Evolutionary conservation across 441 rosid species (phyloP), one percentile per base, ranked within the genome.

Genomic region (Corymbia calophylla): DNA sequence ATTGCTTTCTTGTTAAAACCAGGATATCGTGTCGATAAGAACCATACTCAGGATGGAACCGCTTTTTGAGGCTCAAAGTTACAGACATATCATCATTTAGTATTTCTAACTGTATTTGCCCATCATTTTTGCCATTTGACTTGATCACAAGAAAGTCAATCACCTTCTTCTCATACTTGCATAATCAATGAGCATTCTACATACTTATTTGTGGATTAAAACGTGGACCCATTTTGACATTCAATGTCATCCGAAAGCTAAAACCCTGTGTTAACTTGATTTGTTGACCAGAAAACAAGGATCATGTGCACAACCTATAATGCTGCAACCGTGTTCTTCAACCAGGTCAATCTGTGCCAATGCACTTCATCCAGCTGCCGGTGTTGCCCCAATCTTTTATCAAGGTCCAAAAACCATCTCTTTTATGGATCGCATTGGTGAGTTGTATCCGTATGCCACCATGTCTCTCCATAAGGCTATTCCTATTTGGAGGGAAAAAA

Each of bases 381-480:
- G 84, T 77, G 70, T 77, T 77, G 51, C 84, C 84, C n/a, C 84
- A 23, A 23, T 77, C 84, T 77, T 77, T 77, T 23, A 86, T 87
- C 54, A 85, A 31, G 88, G 16, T 53, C 88, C 88, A 73, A 87
- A 92, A 88, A 94, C 92, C 92, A 97, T 73, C 80, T 95, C 97
- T 90, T 94, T 96, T 90, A 97, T 82, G 29, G 99, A 95, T 88
- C 89, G 93, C 80, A 95, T 66, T 21, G 98, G 98, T 3, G 98
- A 94, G 93, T 87, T 90, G 93, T 94, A 89, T 89, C 98, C 96
- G 82, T 96, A 89, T 21, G 93, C 98, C 25, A 89, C 92, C 60
- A 95, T 88, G 90, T 97, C 99, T 92, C 94, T 94, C 99, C 98
- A 96, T 14, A 96, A 55, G 89, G 96, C 87, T 92, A 95, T 90